Evolutionary conservation across 2,329 filamentous ascomycete genomes (phyloP), one percentile per base, ranked within the genome.

Genomic region (Cucurbitaria berberidis): DNA sequence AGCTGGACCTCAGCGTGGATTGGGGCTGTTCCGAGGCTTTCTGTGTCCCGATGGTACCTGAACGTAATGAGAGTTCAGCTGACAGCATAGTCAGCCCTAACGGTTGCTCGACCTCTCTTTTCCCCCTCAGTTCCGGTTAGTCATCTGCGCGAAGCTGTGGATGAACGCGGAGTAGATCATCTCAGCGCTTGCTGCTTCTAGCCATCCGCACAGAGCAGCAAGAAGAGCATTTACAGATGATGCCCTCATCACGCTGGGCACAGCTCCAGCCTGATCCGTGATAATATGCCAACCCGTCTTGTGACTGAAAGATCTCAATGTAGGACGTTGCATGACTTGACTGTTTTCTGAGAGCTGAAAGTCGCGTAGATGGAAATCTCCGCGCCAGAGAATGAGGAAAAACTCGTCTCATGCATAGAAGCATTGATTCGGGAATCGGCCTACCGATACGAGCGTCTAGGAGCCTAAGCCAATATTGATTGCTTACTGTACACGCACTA

Each of bases 391-490:
- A 45, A 45, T 35, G 21, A 45, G 40, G 22, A 45, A 48, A 51
- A 49, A 42, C 46, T 52, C 32, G 52, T 35, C 34, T 46, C 46
- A 43, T 51, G 48, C 45, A 49, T 13, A 32, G 32, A 18, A 34
- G 8, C 44, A 39, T 40, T 43, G 38, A 45, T 52, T 47, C 45
- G 51, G 49, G 51, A 40, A 35, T 49, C 47, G 45, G 41, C 39
- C 32, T 34, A 42, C 34, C 41, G 27, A 62, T 56, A 63, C 59
- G 55, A 59, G 47, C n/a, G 26, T 29, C 42, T 43, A 53, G 49
- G 16, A 47, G 34, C 34, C 53, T 49, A 51, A 59, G 44, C 59
- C 57, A 64, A 62, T 62, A 54, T 59, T 55, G 51, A 53, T 45
- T 53, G 59, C 57, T 59, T 57, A 58, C 53, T 51, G 29, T 41